phyloP scores from a whole-genome alignment of 257 asterid genomes.

The Ilex aquifolium region DNA sequence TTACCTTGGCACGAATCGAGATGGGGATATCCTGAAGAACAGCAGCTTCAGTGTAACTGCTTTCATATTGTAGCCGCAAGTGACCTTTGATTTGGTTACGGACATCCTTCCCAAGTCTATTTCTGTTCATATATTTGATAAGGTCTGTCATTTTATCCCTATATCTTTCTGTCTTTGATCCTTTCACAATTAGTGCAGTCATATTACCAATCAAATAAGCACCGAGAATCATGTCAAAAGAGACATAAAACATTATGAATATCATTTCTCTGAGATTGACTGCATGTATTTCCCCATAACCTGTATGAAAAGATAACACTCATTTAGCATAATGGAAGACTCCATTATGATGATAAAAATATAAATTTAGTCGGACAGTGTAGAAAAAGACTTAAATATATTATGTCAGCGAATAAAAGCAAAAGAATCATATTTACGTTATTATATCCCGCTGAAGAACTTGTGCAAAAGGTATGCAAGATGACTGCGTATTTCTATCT shows the following conservation, averaged over 20 bases:
- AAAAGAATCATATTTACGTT: too few species aligned
- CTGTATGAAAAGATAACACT: constrained; percentile 28
- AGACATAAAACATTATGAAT: constrained; percentile 82
- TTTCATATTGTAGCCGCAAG: constrained; percentile 81
- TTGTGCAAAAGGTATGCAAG: too few species aligned
- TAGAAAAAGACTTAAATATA: too few species aligned
- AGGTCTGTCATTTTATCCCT: constrained; percentile 87
- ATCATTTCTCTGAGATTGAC: constrained; percentile 92
- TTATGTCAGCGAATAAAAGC: too few species aligned
- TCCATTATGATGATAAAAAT: too few species aligned
- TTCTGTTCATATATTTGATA: constrained; percentile 72
- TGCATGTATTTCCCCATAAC: constrained; percentile 97
- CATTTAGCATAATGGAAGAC: background rate
- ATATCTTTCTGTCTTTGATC: constrained; percentile 82
- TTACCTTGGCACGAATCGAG: constrained; percentile 86
- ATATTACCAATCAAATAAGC: constrained; percentile 96
- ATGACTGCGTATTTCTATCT: too few species aligned
- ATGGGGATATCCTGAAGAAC: constrained; percentile 85
- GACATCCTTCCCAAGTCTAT: constrained; percentile 59
- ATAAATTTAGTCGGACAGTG: too few species aligned
- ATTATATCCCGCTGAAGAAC: too few species aligned
- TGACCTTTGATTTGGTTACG: constrained; percentile 91
- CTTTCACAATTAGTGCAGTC: constrained; percentile 95
- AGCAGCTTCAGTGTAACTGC: constrained; percentile 69
- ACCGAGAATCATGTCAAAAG: constrained; percentile 89